These are phyloP conservation scores for Talinum fruticosum DNA, from an alignment of 148 eudicot species.

Conservation along the genomic window DNA sequence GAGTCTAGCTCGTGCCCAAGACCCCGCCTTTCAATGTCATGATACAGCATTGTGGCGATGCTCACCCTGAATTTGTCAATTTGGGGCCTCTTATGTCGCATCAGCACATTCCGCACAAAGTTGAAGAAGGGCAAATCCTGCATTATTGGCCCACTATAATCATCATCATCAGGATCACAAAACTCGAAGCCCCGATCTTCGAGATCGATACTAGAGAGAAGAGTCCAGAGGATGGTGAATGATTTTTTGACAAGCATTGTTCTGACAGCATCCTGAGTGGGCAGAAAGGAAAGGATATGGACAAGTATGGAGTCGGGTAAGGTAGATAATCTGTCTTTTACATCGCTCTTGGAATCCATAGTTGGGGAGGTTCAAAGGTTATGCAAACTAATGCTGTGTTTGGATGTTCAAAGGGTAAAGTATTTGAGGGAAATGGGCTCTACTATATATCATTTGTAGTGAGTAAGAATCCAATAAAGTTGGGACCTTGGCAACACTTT, in stretches of 20 bases:
- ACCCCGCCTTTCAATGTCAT: background rate
- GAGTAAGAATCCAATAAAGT: background rate
- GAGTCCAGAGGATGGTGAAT: constrained; percentile 23
- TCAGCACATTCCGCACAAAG: constrained; percentile 9
- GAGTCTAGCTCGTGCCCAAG: background rate
- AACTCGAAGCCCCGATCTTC: background rate
- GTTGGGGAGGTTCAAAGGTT: background rate
- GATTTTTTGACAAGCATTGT: constrained; percentile 14
- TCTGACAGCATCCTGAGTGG: constrained; percentile 20
- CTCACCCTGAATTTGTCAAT: constrained; percentile 11
- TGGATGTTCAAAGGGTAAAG: background rate
- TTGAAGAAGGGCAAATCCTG: background rate
- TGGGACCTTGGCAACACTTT: background rate
- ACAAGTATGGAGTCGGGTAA: constrained; percentile 22
- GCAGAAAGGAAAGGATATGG: constrained; percentile 30
- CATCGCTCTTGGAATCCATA: background rate
- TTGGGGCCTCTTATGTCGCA: constrained; percentile 7
- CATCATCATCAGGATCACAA: background rate
- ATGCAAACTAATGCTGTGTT: background rate
- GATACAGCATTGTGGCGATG: background rate
- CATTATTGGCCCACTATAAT: background rate
- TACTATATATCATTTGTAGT: too few relatives aligned
- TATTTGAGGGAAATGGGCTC: background rate
- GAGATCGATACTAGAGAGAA: constrained; percentile 11
- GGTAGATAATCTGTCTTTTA: constrained; percentile 18